Evolutionary conservation across 1,284 basidiomycete genomes (phyloP).

Genomic region (Marasmius tenuissimus): DNA sequence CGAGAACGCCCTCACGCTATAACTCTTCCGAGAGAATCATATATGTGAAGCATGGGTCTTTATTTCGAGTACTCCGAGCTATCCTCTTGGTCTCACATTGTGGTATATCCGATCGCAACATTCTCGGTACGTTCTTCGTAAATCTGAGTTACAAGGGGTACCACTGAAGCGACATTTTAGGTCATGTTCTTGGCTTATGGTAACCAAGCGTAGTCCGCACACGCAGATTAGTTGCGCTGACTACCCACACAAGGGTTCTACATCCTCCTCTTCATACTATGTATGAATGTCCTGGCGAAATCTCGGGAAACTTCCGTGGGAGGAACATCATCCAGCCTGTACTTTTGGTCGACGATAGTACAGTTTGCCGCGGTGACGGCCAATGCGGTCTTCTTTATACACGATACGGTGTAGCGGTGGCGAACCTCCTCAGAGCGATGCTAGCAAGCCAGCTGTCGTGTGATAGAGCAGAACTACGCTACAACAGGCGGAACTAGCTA

Average conservation of each 20-base stretch:
- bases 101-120: neutral
- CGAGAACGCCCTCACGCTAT: too few relatives aligned
- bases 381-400: neutral
- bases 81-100: neutral
- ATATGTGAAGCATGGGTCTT: too few relatives aligned
- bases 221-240: neutral
- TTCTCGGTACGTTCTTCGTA: neutral
- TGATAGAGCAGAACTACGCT: too few relatives aligned
- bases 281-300: neutral
- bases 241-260: neutral
- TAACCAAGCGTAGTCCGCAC: neutral
- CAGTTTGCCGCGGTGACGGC: neutral
- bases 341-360: neutral
- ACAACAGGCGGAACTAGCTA: too few relatives aligned
- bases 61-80: neutral
- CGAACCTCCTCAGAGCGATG: too few relatives aligned
- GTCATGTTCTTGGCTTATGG: neutral
- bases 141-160: neutral
- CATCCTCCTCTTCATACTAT: neutral
- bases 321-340: neutral
- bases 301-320: neutral
- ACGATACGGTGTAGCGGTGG: neutral
- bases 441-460: too few relatives aligned
- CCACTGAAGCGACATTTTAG: neutral
- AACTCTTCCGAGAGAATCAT: too few relatives aligned